Evolutionary conservation across 2,329 filamentous ascomycete species (phyloP).

Genomic region (Paraphoma sp.): DNA sequence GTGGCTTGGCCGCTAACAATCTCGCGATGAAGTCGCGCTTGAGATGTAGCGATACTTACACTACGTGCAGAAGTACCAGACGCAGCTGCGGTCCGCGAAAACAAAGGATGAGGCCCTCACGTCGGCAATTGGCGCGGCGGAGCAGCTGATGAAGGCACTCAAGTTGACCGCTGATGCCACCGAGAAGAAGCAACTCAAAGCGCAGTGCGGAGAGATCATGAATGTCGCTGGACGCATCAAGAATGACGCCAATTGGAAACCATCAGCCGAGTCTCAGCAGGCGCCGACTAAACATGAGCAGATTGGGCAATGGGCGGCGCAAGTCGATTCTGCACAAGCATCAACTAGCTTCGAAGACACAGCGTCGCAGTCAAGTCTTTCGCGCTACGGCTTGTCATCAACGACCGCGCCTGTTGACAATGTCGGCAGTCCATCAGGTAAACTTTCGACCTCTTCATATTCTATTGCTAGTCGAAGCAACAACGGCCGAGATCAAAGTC

Average conservation of each 20-base stretch:
- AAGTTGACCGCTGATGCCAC: conserved; percentile 64
- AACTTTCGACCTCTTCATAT: conserved; percentile 15
- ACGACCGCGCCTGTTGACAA: conserved; percentile 6
- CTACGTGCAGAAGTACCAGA: conserved; percentile 34
- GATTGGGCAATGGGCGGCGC: conserved; percentile 31
- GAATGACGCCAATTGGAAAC: conserved; percentile 30
- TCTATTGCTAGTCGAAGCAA: background rate
- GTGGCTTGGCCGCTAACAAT: conserved; percentile 16
- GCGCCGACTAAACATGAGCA: conserved; percentile 14
- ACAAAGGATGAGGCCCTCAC: conserved; percentile 71
- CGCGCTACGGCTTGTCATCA: conserved; percentile 13
- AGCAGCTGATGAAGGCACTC: conserved; percentile 81
- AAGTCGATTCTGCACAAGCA: conserved; percentile 19
- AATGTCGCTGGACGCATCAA: conserved; percentile 80
- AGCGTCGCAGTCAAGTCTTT: conserved; percentile 9
- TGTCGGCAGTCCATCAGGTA: conserved; percentile 20
- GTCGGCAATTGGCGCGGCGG: conserved; percentile 77
- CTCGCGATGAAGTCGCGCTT: background rate
- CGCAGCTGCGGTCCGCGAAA: conserved; percentile 56
- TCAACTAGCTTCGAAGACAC: conserved; percentile 1
- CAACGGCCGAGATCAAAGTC: background rate
- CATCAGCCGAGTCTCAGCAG: conserved; percentile 11
- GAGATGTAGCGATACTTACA: conserved; percentile 20
- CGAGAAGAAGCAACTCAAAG: conserved; percentile 71
- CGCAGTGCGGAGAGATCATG: conserved; percentile 74